Percentiles rank a stretch among this genome's conserved stretches.
Conservation (phyloP, 805 yeast species). For the Ogataea zsoltii region DNA sequence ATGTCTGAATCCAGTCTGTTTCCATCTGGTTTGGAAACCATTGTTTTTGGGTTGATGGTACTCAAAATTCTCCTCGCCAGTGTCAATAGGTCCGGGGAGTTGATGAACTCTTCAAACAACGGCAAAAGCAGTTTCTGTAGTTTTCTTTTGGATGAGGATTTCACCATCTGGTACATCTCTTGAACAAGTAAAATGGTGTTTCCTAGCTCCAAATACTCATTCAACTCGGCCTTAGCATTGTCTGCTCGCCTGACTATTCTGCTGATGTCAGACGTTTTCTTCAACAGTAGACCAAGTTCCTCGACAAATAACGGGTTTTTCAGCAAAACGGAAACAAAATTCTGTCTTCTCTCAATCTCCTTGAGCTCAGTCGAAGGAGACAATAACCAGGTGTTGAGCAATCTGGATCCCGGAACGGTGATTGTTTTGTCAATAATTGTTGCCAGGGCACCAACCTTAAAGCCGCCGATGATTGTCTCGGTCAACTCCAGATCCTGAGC, state of each 20-base stretch:
- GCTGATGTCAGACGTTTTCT: slow-evolving; percentile 54
- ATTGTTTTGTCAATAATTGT: slow-evolving; percentile 71
- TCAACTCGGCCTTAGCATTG: slow-evolving; percentile 35
- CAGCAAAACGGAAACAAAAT: slow-evolving; percentile 46
- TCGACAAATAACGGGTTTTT: slow-evolving; percentile 32
- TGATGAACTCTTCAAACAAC: slow-evolving; percentile 21
- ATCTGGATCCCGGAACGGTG: slow-evolving; percentile 78
- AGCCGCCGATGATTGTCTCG: slow-evolving; percentile 55
- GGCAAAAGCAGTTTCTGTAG: slow-evolving; percentile 18
- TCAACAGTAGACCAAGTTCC: slow-evolving; percentile 38
- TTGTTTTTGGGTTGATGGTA: slow-evolving; percentile 25
- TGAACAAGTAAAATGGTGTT: slow-evolving; percentile 28
- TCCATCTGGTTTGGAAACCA: slow-evolving; percentile 16
- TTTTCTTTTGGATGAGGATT: slow-evolving; percentile 5
- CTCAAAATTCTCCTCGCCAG: slow-evolving; percentile 32
- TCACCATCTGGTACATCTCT: slow-evolving; percentile 30
- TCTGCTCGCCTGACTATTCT: slow-evolving; percentile 60
- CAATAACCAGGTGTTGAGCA: slow-evolving; percentile 78
- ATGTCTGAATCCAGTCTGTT: slow-evolving; percentile 27
- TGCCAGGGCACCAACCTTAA: slow-evolving; percentile 67
- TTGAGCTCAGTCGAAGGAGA: slow-evolving; percentile 67
- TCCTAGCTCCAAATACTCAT: slow-evolving; percentile 33
- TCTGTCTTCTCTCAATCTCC: slow-evolving; percentile 59
- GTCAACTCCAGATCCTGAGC: slow-evolving; percentile 74
- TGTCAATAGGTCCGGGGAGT: slow-evolving; percentile 14